A percentile compares a stretch with the other conserved stretches of the same genome.
phyloP scores from a whole-genome alignment of 345 rosid genomes.

The Chamaenerion angustifolium region DNA sequence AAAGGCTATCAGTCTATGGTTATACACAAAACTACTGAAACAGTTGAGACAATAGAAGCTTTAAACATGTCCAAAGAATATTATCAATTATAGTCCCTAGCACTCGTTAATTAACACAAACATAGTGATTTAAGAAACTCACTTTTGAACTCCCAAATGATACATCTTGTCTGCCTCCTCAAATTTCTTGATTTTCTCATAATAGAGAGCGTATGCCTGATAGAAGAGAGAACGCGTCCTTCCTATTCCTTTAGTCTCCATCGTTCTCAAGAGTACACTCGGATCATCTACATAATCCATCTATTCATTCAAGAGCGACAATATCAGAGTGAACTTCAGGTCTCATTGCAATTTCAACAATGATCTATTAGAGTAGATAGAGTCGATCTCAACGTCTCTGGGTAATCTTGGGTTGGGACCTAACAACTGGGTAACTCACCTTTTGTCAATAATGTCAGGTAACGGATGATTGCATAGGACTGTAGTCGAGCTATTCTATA shows the following conservation, averaged over 20 bases:
- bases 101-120: neutral
- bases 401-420: no score
- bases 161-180: constrained; percentile 90
- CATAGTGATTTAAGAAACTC: constrained; percentile 13
- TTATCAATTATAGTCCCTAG: no score
- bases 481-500: no score
- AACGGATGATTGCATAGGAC: no score
- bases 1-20: no score
- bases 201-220: constrained; percentile 81
- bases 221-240: constrained; percentile 54
- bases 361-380: no score
- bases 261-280: constrained; percentile 39
- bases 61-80: no score
- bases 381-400: no score
- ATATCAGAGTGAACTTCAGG: neutral
- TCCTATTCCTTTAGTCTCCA: constrained; percentile 75
- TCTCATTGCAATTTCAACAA: neutral
- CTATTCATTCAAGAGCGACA: constrained; percentile 21
- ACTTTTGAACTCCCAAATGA: constrained; percentile 70
- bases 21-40: no score
- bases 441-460: neutral
- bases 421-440: neutral
- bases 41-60: no score
- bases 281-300: constrained; percentile 96
- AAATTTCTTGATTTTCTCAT: constrained; percentile 73